Percentiles rank a stretch among this genome's conserved stretches.
Conservation (phyloP, 2,329 filamentous ascomycete genomes). For the Fusarium newnesense region DNA sequence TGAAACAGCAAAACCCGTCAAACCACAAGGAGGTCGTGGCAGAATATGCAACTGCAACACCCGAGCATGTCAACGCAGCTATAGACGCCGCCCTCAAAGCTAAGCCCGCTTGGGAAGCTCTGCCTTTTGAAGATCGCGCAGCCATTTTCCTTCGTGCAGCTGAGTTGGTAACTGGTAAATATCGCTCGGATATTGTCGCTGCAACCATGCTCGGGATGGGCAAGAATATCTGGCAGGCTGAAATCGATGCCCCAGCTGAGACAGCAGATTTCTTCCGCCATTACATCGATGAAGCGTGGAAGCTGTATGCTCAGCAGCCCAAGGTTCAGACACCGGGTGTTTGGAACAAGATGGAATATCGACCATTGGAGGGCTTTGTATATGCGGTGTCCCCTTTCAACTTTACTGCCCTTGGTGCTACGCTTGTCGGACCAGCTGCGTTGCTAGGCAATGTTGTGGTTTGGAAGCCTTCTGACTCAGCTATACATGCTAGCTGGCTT, state of each 20-base stretch:
- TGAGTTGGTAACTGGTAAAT: constrained; percentile 34
- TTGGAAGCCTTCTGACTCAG: constrained; percentile 53
- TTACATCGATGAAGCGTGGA: constrained; percentile 34
- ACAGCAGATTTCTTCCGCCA: constrained; percentile 51
- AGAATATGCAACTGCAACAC: constrained; percentile 29
- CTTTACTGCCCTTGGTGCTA: constrained; percentile 54
- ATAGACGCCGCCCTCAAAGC: constrained; percentile 33
- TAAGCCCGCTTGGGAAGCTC: constrained; percentile 29
- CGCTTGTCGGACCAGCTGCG: constrained; percentile 49
- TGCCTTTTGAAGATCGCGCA: constrained; percentile 30
- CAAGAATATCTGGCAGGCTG: constrained; percentile 38
- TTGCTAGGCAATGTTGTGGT: constrained; percentile 55
- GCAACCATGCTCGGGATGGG: constrained; percentile 36
- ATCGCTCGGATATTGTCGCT: constrained; percentile 32
- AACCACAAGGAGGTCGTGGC: constrained; percentile 27
- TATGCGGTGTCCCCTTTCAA: constrained; percentile 56
- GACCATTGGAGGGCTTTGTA: constrained; percentile 55
- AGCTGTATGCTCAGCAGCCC: constrained; percentile 24
- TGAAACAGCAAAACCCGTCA: constrained; percentile 33
- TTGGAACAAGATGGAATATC: constrained; percentile 47
- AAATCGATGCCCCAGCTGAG: constrained; percentile 32
- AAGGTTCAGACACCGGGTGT: constrained; percentile 8
- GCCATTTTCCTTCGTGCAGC: constrained; percentile 32
- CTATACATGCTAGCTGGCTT: constrained; percentile 49
- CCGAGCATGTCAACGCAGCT: constrained; percentile 33